Percentiles rank a stretch among this genome's conserved stretches.
These are phyloP conservation scores for Adansonia grandidieri DNA, from an alignment of 441 rosid species.

Conservation along the genomic window DNA sequence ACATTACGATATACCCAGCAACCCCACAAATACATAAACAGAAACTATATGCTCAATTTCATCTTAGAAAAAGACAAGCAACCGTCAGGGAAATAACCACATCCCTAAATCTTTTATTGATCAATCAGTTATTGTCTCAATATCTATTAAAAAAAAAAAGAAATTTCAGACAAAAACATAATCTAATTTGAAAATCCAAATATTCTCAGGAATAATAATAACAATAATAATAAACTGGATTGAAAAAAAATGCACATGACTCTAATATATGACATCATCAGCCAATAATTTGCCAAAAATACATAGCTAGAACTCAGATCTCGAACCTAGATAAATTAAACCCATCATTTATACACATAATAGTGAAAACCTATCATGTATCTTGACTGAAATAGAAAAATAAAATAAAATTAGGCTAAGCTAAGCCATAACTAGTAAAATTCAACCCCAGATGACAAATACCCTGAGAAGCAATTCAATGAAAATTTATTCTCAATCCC, in stretches of 20 bases:
- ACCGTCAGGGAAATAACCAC: too few relatives aligned
- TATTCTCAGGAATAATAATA: neutral
- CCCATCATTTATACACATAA: neutral
- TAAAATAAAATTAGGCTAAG: neutral
- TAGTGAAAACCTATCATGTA: neutral
- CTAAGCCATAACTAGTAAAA: neutral
- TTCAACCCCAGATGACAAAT: neutral
- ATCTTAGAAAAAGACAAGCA: too few relatives aligned
- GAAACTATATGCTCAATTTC: neutral
- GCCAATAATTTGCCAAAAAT: neutral
- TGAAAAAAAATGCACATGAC: neutral
- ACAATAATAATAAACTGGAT: neutral
- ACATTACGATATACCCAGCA: neutral
- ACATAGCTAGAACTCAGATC: constrained; percentile 21
- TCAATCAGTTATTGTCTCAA: neutral
- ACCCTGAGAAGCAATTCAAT: neutral
- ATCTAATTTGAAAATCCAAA: neutral
- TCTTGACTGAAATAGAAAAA: neutral
- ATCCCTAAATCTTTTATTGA: too few relatives aligned
- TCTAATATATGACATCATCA: neutral
- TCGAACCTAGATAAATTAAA: neutral
- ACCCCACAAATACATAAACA: neutral
- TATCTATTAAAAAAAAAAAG: neutral
- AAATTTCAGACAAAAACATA: neutral
- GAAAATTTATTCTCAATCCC: too few relatives aligned